Evolutionary conservation across 1,139 yeast genomes (phyloP), one percentile per base, ranked within the genome.

Genomic region (Kluyveromyces sp.): DNA sequence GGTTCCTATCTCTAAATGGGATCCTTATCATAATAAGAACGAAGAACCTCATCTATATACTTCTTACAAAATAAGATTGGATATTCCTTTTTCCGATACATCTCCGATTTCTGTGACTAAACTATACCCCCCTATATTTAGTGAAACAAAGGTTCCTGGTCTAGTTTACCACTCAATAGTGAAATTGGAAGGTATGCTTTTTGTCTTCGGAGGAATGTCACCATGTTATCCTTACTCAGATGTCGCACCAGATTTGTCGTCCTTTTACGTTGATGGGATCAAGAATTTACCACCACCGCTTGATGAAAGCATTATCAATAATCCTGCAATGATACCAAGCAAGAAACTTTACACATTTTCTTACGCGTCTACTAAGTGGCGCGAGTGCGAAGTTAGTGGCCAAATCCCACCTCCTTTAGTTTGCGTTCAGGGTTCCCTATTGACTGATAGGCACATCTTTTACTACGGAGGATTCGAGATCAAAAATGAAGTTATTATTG

Each of bases 381-480:
- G 55, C 3, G 58, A 54, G 28, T 64, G 65, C 2, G 51, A 53
- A 8, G 35, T 61, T 4, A 41, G 56, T 2, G 72, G 72, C 4
- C 69, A 67, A 37, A 50, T 67, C 2, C 78, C 77, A 0, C 74
- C 72, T 4, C 65, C 74, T 0, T 47, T 74, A 15, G 50, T 72
- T 21, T 69, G 74, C 49, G 58, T 70, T 50, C 55, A 65, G 4
- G 67, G 68, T 2, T 60, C 67, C 7, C 60, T 58, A 41, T 53
- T 74, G 4, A 67, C 73, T 4, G 63, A 67, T 33, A 55, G 73
- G 35, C 70, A 71, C 50, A 65, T 72, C 25, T 58, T 72, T 45
- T 64, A 65, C 42, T 73, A 72, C 52, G 79, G 79, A 15, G 79
- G 79, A 0, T 66, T 74, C 47, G 73, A 74, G 48, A 50, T 74